Base-by-base conservation (phyloP, 2,329 filamentous ascomycete genomes). In the Fusarium beomiforme region DNA sequence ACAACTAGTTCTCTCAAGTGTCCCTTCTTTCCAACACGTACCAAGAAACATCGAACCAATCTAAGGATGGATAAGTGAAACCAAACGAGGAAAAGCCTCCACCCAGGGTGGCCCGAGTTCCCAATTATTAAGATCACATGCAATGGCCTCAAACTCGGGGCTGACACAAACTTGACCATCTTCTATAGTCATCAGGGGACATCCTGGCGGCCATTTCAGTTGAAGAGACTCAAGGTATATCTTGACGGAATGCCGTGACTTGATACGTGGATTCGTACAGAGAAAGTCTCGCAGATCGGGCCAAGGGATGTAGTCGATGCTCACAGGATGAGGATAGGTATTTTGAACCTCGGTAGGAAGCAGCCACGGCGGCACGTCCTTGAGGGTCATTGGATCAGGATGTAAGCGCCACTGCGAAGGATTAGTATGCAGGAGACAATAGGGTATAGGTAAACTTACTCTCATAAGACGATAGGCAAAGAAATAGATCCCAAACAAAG, bases 281-380 rank as follows among this genome's bases (percentile, higher is more conserved):
- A 76, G 59, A 53, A 62, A 75, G 37, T 76, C 69, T 23, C 74
- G 70, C 19, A 76, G 60, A 16, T 65, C 67, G n/a, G 73, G 74
- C 74, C 74, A 76, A 6, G 73, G 73, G 36, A 76, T 72, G 54
- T 72, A 76, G 37, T 76, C 74, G 10, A 76, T 71, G 59, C 70
- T 73, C 36, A 76, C 59, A 19, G 73, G 73, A 51, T 76, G 74
- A 9, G 71, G 63, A 47, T 65, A 62, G 6, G 74, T 67, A 26
- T 75, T 66, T 41, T 76, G 74, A 23, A 76, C 64, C 46, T 68
- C 54, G 26, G 73, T 76, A 13, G 73, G 73, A 5, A 71, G 61
- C 16, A 76, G 61, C 66, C 72, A 72, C 11, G 64, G 46, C 2
- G 74, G 74, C 0, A 76, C 73, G 23, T 75, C 72, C 36, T 64